Conservation (phyloP, 371 early-diverging fungal genomes). For the Phascolomyces articulosus region DNA sequence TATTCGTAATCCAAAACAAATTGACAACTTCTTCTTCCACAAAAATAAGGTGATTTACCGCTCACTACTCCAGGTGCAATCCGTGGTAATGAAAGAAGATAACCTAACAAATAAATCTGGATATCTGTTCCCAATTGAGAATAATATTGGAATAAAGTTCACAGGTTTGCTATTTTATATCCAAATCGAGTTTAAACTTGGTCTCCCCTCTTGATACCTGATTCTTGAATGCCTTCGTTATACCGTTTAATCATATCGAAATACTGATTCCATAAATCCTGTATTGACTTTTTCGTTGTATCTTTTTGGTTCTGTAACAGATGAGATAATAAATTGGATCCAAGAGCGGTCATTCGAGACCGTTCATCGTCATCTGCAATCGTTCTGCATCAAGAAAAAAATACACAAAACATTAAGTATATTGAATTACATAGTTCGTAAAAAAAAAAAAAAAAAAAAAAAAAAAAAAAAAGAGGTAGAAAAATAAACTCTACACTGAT, state of each 20-base stretch:
- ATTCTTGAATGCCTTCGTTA: not conserved
- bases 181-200: no score
- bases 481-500: constrained; percentile 3
- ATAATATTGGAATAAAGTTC: no score
- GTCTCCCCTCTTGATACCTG: not conserved
- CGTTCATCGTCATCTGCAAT: constrained; percentile 9
- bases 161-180: no score
- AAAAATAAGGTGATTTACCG: constrained; percentile 12
- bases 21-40: not conserved
- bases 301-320: constrained; percentile 17
- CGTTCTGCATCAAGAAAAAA: not conserved
- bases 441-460: not conserved
- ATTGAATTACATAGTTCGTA: no score
- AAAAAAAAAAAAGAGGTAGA: not conserved
- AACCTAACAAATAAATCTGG: constrained; percentile 25
- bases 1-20: not conserved
- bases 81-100: constrained; percentile 36
- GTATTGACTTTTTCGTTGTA: constrained; percentile 14
- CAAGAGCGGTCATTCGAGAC: constrained; percentile 17
- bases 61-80: constrained; percentile 24
- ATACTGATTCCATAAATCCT: constrained; percentile 12
- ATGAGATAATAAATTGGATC: constrained; percentile 23
- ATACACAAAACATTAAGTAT: not conserved
- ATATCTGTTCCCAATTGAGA: no score
- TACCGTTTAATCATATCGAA: not conserved